Conservation (phyloP, 2,329 filamentous ascomycete genomes). For the Diaporthe citriasiana region DNA sequence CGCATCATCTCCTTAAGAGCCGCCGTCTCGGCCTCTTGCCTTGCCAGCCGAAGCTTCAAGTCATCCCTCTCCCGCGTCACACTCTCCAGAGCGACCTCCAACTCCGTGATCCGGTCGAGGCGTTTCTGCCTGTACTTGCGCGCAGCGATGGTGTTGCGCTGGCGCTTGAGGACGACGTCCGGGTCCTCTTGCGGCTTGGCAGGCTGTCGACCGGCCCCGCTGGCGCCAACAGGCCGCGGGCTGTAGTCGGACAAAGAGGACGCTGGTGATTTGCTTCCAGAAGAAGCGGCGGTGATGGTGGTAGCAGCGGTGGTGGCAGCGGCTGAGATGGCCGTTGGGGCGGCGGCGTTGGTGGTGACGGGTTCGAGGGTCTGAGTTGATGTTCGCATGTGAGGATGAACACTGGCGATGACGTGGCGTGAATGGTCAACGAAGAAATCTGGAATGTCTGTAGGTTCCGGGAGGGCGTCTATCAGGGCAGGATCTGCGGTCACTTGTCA, state of each 20-base stretch:
- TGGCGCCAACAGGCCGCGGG: slow-evolving; percentile 20
- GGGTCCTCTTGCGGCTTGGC: slow-evolving; percentile 44
- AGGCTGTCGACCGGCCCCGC: slow-evolving; percentile 36
- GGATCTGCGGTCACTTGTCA: slow-evolving; percentile 35
- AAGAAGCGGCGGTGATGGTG: neutral
- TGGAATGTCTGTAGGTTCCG: slow-evolving; percentile 38
- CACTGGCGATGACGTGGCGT: slow-evolving; percentile 13
- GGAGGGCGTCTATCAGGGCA: slow-evolving; percentile 41
- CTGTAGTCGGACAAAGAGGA: slow-evolving; percentile 38
- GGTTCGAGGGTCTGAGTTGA: neutral
- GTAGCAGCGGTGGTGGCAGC: neutral
- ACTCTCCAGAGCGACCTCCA: slow-evolving; percentile 67
- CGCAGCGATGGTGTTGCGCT: slow-evolving; percentile 74
- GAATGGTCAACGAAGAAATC: slow-evolving; percentile 41
- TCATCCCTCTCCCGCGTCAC: slow-evolving; percentile 69
- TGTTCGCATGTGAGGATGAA: slow-evolving; percentile 34
- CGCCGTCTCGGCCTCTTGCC: slow-evolving; percentile 71
- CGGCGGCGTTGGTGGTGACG: slow-evolving; percentile 19
- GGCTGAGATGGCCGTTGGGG: neutral
- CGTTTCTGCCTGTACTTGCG: slow-evolving; percentile 75
- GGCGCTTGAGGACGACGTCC: slow-evolving; percentile 61
- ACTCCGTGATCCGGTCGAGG: slow-evolving; percentile 69
- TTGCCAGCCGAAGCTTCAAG: slow-evolving; percentile 67
- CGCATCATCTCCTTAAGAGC: slow-evolving; percentile 63
- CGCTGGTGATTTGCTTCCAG: slow-evolving; percentile 30